These are phyloP conservation scores for Porphyrellus cyaneotinctus DNA, from an alignment of 768 basidiomycete genomes.

Conservation along the genomic window DNA sequence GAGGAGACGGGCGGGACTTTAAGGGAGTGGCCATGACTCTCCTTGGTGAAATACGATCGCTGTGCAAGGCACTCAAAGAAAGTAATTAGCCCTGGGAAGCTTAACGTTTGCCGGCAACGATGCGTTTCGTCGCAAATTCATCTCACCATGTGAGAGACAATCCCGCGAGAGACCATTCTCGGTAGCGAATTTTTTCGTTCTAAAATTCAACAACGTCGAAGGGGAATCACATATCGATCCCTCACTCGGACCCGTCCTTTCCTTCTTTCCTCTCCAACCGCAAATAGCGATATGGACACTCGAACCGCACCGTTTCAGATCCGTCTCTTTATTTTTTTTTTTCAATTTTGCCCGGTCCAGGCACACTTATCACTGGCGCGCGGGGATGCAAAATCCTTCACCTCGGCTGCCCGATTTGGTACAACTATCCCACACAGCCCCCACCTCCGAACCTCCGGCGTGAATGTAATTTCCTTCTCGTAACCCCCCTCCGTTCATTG, in stretches of 20 bases:
- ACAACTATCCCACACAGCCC: constrained; percentile 23
- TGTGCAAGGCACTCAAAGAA: constrained; percentile 32
- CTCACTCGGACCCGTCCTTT: constrained; percentile 14
- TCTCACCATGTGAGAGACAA: constrained; percentile 28
- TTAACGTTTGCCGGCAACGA: constrained; percentile 33
- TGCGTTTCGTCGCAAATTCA: constrained; percentile 22
- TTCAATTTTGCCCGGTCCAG: constrained; percentile 25
- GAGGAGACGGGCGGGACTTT: constrained; percentile 17
- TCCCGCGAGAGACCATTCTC: constrained; percentile 32
- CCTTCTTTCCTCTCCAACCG: neutral
- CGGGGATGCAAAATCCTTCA: constrained; percentile 21
- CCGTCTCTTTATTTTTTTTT: too few relatives aligned
- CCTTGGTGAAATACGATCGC: constrained; percentile 32
- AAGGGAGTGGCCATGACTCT: constrained; percentile 9
- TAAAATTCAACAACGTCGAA: constrained; percentile 21
- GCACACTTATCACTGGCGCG: constrained; percentile 24
- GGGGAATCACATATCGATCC: too few relatives aligned
- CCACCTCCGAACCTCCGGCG: constrained; percentile 13
- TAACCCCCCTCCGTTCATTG: constrained; percentile 17
- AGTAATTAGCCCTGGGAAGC: constrained; percentile 34
- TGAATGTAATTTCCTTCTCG: constrained; percentile 15
- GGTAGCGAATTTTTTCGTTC: constrained; percentile 32
- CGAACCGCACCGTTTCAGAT: constrained; percentile 31
- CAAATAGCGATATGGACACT: constrained; percentile 25
- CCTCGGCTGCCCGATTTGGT: constrained; percentile 21